Percentiles rank a stretch among this genome's conserved stretches.
Evolutionary conservation across 768 basidiomycete species (phyloP).

Genomic region (Paxillus rubicundulus): DNA sequence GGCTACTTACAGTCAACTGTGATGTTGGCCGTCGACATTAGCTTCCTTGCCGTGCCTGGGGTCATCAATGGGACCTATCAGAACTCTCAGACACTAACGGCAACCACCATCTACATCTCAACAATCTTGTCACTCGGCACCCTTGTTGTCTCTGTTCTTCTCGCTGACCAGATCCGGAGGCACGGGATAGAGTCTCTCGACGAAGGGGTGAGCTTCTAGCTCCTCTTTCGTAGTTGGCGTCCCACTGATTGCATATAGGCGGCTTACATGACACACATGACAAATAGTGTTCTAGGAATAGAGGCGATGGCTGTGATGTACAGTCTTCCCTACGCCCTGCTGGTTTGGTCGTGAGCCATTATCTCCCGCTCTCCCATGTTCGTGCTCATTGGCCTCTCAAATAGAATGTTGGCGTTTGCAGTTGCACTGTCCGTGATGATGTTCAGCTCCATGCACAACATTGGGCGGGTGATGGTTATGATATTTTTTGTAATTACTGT

Average conservation of each 20-base stretch:
- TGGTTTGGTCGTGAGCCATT: constrained; percentile 30
- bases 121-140: constrained; percentile 33
- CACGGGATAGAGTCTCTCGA: not conserved
- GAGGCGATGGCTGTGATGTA: constrained; percentile 31
- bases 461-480: constrained; percentile 5
- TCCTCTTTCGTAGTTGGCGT: not conserved
- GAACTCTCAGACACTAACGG: constrained; percentile 8
- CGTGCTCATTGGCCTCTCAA: not conserved
- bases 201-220: not conserved
- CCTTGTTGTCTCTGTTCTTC: constrained; percentile 35
- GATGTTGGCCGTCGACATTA: constrained; percentile 50
- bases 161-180: constrained; percentile 20
- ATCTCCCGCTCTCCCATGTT: not conserved
- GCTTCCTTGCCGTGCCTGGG: constrained; percentile 50
- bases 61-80: constrained; percentile 17
- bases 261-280: constrained; percentile 20
- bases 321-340: constrained; percentile 30
- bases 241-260: constrained; percentile 9
- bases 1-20: constrained; percentile 42
- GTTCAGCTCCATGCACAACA: constrained; percentile 16
- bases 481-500: not conserved
- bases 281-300: constrained; percentile 16
- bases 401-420: constrained; percentile 26
- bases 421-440: constrained; percentile 22
- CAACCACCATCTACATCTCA: constrained; percentile 39